Evolutionary conservation across 2,329 filamentous ascomycete species (phyloP).

Genomic region (Fusarium marasasianum): DNA sequence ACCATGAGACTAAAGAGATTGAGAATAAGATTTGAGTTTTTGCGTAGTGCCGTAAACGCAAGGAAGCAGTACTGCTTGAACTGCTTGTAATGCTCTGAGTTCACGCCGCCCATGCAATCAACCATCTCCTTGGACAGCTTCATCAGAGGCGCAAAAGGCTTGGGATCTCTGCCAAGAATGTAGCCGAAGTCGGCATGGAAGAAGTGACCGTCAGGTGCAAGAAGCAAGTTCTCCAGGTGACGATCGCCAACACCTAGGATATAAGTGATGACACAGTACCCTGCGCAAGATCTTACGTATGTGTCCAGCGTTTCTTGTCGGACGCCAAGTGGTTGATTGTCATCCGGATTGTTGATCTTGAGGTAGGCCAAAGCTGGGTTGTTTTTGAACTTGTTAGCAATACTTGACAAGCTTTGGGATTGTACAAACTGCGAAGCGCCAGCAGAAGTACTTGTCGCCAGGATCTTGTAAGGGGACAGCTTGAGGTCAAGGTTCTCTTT

Average conservation of each 20-base stretch:
- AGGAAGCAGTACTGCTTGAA: conserved; percentile 98
- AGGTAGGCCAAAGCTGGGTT: conserved; percentile 84
- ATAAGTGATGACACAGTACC: conserved; percentile 98
- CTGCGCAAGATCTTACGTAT: conserved; percentile 94
- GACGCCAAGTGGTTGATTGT: conserved; percentile 81
- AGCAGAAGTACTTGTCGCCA: conserved; percentile 88
- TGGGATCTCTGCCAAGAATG: conserved; percentile 95
- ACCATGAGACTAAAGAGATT: conserved; percentile 98
- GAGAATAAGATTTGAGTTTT: conserved; percentile 88
- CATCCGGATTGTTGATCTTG: conserved; percentile 88
- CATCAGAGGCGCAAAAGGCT: conserved; percentile 96
- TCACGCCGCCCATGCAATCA: conserved; percentile 92
- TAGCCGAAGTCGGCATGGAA: conserved; percentile 99
- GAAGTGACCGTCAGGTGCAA: conserved; percentile 91
- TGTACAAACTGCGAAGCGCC: conserved; percentile 95
- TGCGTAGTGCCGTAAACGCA: conserved; percentile 89
- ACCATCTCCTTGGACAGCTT: conserved; percentile 99
- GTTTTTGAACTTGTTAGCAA: conserved; percentile 81
- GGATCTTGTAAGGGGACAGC: conserved; percentile 93
- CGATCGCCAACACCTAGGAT: conserved; percentile 95
- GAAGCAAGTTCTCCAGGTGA: conserved; percentile 92
- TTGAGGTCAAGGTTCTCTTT: conserved; percentile 98
- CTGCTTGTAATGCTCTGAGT: conserved; percentile 81
- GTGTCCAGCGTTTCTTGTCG: conserved; percentile 94
- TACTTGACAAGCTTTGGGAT: conserved; percentile 83